Conservation (phyloP, 441 rosid species). For the Eutrema salsugineum region DNA sequence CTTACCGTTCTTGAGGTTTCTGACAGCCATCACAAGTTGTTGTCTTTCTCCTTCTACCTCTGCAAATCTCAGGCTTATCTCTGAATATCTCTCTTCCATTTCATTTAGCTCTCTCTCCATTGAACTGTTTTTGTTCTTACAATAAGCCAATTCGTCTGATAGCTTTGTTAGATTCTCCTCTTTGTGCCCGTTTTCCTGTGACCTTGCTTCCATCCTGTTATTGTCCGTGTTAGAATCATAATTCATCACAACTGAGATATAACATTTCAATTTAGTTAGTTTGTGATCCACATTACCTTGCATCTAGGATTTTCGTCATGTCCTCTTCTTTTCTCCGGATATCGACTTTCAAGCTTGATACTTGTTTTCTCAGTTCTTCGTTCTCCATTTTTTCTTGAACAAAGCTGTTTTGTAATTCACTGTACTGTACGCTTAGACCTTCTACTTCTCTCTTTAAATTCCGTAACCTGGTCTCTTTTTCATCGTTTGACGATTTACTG, state of each 20-base stretch:
- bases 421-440: slow-evolving; percentile 43
- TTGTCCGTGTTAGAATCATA: background rate
- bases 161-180: slow-evolving; percentile 35
- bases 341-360: slow-evolving; percentile 48
- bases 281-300: slow-evolving; percentile 38
- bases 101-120: slow-evolving; percentile 59
- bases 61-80: slow-evolving; percentile 86
- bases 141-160: slow-evolving; percentile 40
- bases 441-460: slow-evolving; percentile 52
- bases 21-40: slow-evolving; percentile 72
- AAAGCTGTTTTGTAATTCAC: slow-evolving; percentile 44
- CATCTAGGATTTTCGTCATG: slow-evolving; percentile 31
- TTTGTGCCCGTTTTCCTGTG: slow-evolving; percentile 27
- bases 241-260: background rate
- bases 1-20: slow-evolving; percentile 62
- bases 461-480: slow-evolving; percentile 48
- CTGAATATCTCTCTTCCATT: slow-evolving; percentile 76
- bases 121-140: slow-evolving; percentile 54
- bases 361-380: slow-evolving; percentile 50
- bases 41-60: slow-evolving; percentile 98
- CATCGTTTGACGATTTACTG: slow-evolving; percentile 48
- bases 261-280: slow-evolving; percentile 17
- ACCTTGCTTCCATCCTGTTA: slow-evolving; percentile 34
- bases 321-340: slow-evolving; percentile 52
- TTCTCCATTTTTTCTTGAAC: slow-evolving; percentile 63